Base-by-base conservation (phyloP, 257 asterid genomes). In the Scutellaria minor region DNA sequence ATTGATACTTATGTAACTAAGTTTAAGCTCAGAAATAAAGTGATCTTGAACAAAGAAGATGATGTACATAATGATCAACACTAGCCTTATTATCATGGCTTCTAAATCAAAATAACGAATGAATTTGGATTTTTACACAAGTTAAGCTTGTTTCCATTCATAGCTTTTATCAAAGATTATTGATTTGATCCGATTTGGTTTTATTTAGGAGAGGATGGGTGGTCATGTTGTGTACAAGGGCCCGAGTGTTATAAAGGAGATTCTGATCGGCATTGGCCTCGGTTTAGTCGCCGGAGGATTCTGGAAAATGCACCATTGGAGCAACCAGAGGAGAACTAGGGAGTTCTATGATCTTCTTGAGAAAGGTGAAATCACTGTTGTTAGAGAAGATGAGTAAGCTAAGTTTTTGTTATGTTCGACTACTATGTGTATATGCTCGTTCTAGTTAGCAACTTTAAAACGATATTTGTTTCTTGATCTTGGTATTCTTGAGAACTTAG, bases 251-350 rank as follows among this genome's bases (percentile, higher is more conserved):
- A 20, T 83, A 39, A 88, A 90, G 79, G 94, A 89, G 85, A 78
- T 87, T 13, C 0, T 87, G 4, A 70, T 84, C 50, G 97, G 89
- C 22, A 71, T 79, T 1, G 42, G 79, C 13, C 83, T 89, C 13
- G 93, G 93, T 22, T 57, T 86, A 2, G 78, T 56, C 31, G 97
- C 93, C 0, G 90, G 97, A 54, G 89, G 94, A 7, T 62, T 87
- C 2, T 91, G 88, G 88, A 87, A 91, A 66, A 83, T 76, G 88
- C 88, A 83, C 75, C 94, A 91, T 20, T 89, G 94, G 96, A 84
- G 64, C 67, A 74, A 75, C 66, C 92, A 84, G 72, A 80, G 89
- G 68, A 73, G 80, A 44, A 82, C 85, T 0, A 83, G 56, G 77
- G 87, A 85, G 50, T 88, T 90, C 20, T 88, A 88, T 56, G 81